A percentile compares a stretch with the other conserved stretches of the same genome.
phyloP scores from a whole-genome alignment of 345 rosid species.

The Salix suchowensis region DNA sequence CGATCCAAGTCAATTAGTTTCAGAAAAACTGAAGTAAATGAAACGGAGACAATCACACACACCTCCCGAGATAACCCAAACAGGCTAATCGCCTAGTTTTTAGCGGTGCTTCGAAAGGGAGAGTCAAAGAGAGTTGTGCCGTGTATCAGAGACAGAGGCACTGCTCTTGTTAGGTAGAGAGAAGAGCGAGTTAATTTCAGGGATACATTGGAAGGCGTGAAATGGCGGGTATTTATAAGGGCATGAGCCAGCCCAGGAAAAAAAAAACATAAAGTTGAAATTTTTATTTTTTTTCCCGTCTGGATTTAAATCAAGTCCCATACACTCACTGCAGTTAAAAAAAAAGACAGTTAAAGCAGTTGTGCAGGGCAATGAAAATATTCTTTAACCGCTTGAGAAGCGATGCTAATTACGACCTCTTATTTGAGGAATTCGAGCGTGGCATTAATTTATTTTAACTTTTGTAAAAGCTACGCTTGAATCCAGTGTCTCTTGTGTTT shows the following conservation, averaged over 20 bases:
- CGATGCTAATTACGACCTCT: neutral
- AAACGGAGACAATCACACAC: neutral
- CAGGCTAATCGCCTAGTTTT: neutral
- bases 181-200: neutral
- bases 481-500: neutral
- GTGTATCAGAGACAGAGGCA: neutral
- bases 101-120: neutral
- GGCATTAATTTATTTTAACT: neutral
- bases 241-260: neutral
- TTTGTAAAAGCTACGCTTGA: neutral
- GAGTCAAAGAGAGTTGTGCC: neutral
- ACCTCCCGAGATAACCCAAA: conserved; percentile 10
- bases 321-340: neutral
- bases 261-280: neutral
- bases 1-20: neutral
- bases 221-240: neutral
- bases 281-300: no score
- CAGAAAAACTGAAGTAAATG: neutral
- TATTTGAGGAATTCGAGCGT: neutral
- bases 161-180: neutral
- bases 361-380: neutral
- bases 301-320: neutral
- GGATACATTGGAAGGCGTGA: neutral
- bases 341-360: neutral
- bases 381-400: neutral